Base-by-base conservation (phyloP, 2,329 filamentous ascomycete genomes). In the Pyrenochaeta sp. region DNA sequence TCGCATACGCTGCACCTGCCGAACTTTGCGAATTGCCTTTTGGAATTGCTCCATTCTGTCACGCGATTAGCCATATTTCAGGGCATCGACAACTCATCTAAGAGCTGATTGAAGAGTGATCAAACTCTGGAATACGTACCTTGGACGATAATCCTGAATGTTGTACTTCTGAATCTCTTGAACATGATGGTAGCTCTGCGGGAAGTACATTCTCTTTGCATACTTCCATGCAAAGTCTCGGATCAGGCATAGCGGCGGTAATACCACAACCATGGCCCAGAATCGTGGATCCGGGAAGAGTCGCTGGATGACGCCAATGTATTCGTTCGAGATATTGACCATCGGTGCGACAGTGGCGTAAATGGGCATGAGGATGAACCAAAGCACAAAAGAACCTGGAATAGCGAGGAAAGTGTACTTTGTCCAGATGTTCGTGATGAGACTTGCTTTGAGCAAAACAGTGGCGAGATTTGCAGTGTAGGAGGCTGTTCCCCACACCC, bases 151-250 rank as follows among this genome's bases (percentile, higher is more conserved):
- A 76, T 99, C 94, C 76, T 99, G 94, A 48, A 99, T 96, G 64
- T 99, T 99, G 77, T 97, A 99, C 76, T 99, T 99, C 73, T 99
- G 94, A 60, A 99, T 99, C 77, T 99, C 94, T 74, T 99, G 94
- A 53, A 99, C 94, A 71, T 99, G 94, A 63, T 99, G 94, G 67
- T 99, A 99, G 29, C 90, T 86, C 74, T 96, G 89, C 15, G 94
- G 94, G 59, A 86, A 87, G 76, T 97, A 99, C 91, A 99, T 96
- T 55, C 94, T 84, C 79, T 96, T 96, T 50, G 84, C 86, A 61
- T 97, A 99, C 79, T 99, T 99, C 92, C 93, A 99, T 3, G 87
- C 85, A 72, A 96, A 89, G 70, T 99, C 94, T 62, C 94, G 82
- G 36, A 92, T 73, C 35, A 99, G 80, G 71, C 93, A 97, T 35